Conservation (phyloP, 768 basidiomycete genomes). For the Imleria badia region DNA sequence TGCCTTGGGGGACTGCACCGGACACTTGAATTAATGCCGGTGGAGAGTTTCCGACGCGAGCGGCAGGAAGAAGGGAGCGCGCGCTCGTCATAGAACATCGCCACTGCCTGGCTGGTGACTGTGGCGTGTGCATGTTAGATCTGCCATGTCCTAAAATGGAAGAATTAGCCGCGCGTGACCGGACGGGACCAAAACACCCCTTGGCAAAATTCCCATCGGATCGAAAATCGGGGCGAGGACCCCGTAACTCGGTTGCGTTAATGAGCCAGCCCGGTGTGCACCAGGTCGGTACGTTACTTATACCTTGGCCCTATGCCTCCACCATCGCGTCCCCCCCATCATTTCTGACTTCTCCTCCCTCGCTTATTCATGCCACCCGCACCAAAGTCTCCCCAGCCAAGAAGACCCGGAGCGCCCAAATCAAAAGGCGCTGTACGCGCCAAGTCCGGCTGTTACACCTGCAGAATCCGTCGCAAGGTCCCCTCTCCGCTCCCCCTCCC, state of each 20-base stretch:
- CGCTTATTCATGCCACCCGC: constrained; percentile 35
- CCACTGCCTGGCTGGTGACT: too few relatives aligned
- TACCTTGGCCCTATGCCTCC: constrained; percentile 28
- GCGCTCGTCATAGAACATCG: too few relatives aligned
- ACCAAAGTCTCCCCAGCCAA: constrained; percentile 41
- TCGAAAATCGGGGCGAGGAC: constrained; percentile 21
- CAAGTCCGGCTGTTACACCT: constrained; percentile 88
- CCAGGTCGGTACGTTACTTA: constrained; percentile 30
- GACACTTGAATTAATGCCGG: constrained; percentile 6
- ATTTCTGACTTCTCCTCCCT: neutral
- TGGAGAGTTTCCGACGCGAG: constrained; percentile 12
- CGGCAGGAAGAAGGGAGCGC: constrained; percentile 11
- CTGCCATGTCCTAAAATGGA: constrained; percentile 18
- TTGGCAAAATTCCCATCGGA: constrained; percentile 21
- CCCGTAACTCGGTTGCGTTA: constrained; percentile 13
- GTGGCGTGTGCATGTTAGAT: constrained; percentile 17
- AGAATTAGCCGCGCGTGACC: constrained; percentile 19
- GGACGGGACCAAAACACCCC: constrained; percentile 28
- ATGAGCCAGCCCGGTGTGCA: constrained; percentile 1
- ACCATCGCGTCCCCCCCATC: constrained; percentile 19
- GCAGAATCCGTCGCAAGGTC: constrained; percentile 84
- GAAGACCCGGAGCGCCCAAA: constrained; percentile 58
- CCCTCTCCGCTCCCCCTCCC: constrained; percentile 14
- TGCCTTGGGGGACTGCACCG: constrained; percentile 15
- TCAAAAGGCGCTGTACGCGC: constrained; percentile 81